These are phyloP conservation scores for Lophiotrema nucula DNA, from an alignment of 495 filamentous ascomycete genomes.

Conservation along the genomic window DNA sequence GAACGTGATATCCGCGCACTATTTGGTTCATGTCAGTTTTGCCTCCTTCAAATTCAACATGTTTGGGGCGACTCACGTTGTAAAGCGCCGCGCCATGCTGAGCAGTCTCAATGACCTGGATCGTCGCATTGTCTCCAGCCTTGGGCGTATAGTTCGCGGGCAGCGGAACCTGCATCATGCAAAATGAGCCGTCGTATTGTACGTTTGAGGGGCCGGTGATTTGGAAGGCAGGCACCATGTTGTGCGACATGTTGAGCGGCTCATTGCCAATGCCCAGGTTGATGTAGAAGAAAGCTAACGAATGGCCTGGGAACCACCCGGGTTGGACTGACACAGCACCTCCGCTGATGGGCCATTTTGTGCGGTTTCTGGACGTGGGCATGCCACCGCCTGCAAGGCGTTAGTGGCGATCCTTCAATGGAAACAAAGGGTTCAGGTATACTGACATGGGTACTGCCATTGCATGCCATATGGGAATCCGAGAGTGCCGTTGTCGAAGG, in stretches of 20 bases:
- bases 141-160: conserved; percentile 70
- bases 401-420: no score
- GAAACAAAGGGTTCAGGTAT: no score
- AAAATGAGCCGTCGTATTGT: conserved; percentile 82
- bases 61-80: conserved; percentile 63
- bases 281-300: conserved; percentile 82
- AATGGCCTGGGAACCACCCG: conserved; percentile 93
- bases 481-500: conserved; percentile 39
- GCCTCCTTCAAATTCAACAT: not conserved
- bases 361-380: conserved; percentile 74
- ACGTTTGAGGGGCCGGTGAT: conserved; percentile 79
- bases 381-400: conserved; percentile 75
- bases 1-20: conserved; percentile 93
- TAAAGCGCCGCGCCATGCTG: conserved; percentile 87
- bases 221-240: conserved; percentile 80
- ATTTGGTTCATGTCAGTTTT: not conserved
- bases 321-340: conserved; percentile 86
- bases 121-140: conserved; percentile 85
- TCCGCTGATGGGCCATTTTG: conserved; percentile 84
- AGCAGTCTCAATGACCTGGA: conserved; percentile 88
- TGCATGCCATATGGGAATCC: conserved; percentile 89
- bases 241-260: conserved; percentile 85
- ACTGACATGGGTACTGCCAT: conserved; percentile 97
- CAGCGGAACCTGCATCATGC: conserved; percentile 85
- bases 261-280: conserved; percentile 84